Conservation (phyloP, 2,329 filamentous ascomycete genomes). For the Bretziella fagacearum region DNA sequence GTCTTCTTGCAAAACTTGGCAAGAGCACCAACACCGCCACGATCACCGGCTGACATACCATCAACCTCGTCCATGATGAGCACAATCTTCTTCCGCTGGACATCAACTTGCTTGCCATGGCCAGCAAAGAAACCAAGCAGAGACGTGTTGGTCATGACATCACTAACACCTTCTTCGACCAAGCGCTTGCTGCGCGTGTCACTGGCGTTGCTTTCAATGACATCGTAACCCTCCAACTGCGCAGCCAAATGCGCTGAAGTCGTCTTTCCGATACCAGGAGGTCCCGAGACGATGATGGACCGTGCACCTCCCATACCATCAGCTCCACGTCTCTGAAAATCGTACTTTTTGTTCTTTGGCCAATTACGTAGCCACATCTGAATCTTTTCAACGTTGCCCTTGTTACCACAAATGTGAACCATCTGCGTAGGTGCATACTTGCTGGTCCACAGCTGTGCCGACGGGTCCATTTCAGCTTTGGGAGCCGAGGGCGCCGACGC, state of each 20-base stretch:
- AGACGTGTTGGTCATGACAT: constrained; percentile 86
- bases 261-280: constrained; percentile 93
- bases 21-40: constrained; percentile 84
- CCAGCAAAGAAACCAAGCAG: constrained; percentile 78
- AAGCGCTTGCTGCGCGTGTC: constrained; percentile 92
- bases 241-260: constrained; percentile 91
- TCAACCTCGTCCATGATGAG: constrained; percentile 99
- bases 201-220: constrained; percentile 89
- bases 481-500: constrained; percentile 26
- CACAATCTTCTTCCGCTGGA: constrained; percentile 77
- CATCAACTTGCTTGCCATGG: constrained; percentile 64
- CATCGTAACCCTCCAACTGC: constrained; percentile 80
- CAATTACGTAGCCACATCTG: constrained; percentile 76
- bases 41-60: constrained; percentile 93
- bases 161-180: constrained; percentile 72
- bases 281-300: constrained; percentile 88
- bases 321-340: constrained; percentile 66
- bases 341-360: constrained; percentile 57
- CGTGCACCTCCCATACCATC: constrained; percentile 72
- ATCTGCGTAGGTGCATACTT: constrained; percentile 84
- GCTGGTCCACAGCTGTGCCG: constrained; percentile 70
- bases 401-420: constrained; percentile 89
- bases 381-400: constrained; percentile 72
- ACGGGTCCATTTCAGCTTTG: constrained; percentile 25
- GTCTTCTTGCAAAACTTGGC: constrained; percentile 93